A percentile compares a stretch with the other conserved stretches of the same genome.
phyloP scores from a whole-genome alignment of 306 rosid genomes.

The Dalbergia cultrata region DNA sequence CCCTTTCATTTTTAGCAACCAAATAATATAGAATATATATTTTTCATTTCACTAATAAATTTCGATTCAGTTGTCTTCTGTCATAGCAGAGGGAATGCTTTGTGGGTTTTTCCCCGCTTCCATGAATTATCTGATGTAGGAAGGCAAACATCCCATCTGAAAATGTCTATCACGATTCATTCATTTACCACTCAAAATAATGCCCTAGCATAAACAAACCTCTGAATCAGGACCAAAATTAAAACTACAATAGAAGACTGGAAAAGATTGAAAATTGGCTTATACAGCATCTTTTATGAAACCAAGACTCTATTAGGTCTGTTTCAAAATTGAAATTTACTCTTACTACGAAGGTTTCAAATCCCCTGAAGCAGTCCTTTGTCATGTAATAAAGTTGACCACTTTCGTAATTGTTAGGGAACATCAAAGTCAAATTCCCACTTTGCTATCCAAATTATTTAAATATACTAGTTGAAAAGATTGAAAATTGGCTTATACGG shows the following conservation, averaged over 20 bases:
- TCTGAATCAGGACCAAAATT: neutral
- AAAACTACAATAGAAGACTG: neutral
- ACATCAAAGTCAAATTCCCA: too few species aligned
- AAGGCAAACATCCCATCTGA: neutral
- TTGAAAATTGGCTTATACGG: neutral
- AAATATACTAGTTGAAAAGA: neutral
- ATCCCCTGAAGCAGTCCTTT: neutral
- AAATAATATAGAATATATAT: constrained; percentile 24
- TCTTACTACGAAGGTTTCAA: too few species aligned
- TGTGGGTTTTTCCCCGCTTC: neutral
- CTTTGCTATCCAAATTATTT: too few species aligned
- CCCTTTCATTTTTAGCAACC: constrained; percentile 22
- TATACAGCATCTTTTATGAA: neutral
- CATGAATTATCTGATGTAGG: neutral
- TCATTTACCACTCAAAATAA: neutral
- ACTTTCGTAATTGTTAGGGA: too few species aligned
- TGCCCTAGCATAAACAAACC: neutral
- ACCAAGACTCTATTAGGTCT: too few species aligned
- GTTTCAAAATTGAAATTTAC: too few species aligned
- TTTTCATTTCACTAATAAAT: constrained; percentile 10
- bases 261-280: neutral
- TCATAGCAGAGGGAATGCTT: neutral
- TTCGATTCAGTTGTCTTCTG: neutral
- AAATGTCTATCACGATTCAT: neutral
- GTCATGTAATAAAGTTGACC: too few species aligned